Evolutionary conservation across 2,329 filamentous ascomycete species (phyloP).

Genomic region (Calonectria crousiana): DNA sequence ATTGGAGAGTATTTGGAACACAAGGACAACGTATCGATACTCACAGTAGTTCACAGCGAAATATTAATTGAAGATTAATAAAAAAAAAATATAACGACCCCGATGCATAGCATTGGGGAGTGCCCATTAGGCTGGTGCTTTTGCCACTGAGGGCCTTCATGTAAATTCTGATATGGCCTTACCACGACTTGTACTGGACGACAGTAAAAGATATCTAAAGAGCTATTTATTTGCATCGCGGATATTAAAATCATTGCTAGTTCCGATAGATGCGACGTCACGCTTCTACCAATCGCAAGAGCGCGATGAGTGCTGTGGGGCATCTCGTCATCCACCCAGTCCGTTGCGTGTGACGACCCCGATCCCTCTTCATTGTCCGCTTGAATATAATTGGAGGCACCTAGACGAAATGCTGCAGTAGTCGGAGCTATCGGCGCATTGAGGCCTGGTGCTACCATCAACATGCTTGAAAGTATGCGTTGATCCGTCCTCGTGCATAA

Average conservation of each 20-base stretch:
- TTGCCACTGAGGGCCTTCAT: too few relatives aligned
- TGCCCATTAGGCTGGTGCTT: too few relatives aligned
- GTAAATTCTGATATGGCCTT: too few relatives aligned
- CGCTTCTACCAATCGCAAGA: background rate
- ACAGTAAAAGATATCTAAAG: too few relatives aligned
- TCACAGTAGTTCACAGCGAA: too few relatives aligned
- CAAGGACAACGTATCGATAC: background rate
- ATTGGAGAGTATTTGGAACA: background rate
- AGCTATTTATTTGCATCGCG: background rate
- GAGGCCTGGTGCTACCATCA: background rate
- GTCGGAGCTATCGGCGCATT: background rate
- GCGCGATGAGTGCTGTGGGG: background rate
- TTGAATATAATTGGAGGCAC: background rate
- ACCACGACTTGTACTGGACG: too few relatives aligned
- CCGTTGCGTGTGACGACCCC: background rate
- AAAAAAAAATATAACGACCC: background rate
- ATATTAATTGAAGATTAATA: background rate
- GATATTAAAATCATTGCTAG: background rate
- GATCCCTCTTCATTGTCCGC: background rate
- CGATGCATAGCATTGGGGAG: background rate
- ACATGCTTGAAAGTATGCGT: background rate
- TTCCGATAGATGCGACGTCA: background rate
- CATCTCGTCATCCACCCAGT: background rate
- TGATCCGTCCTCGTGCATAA: background rate
- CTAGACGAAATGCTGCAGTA: background rate